Evolutionary conservation across 495 filamentous ascomycete species (phyloP).

Genomic region (Talaromyces adpressus): DNA sequence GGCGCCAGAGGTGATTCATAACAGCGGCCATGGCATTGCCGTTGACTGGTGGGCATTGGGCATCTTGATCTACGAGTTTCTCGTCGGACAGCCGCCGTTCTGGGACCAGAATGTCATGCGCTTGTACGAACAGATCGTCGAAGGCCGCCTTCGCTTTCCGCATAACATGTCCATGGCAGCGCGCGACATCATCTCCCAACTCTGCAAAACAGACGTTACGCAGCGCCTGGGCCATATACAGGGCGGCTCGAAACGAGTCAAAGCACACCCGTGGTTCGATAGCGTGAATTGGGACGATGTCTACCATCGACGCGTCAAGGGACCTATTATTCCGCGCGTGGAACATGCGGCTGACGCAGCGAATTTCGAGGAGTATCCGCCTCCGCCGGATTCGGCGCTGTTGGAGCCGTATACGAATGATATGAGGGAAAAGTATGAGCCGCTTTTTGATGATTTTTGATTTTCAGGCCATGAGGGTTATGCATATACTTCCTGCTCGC

Average conservation of each 20-base stretch:
- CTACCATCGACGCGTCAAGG: slow-evolving; percentile 59
- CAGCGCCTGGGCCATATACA: slow-evolving; percentile 83
- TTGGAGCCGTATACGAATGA: slow-evolving; percentile 61
- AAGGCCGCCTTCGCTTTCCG: slow-evolving; percentile 32
- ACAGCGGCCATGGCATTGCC: slow-evolving; percentile 87
- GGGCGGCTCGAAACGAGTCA: slow-evolving; percentile 75
- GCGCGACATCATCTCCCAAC: slow-evolving; percentile 71
- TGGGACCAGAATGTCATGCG: slow-evolving; percentile 95
- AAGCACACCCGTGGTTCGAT: slow-evolving; percentile 79
- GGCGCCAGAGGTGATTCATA: slow-evolving; percentile 92
- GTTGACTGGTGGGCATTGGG: slow-evolving; percentile 99
- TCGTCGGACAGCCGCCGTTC: slow-evolving; percentile 93
- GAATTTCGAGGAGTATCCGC: slow-evolving; percentile 86
- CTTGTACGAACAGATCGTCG: slow-evolving; percentile 71
- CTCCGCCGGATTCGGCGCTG: slow-evolving; percentile 48
- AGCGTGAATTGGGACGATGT: slow-evolving; percentile 82
- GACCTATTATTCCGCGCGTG: slow-evolving; percentile 81
- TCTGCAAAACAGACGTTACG: slow-evolving; percentile 86
- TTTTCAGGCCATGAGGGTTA: neutral
- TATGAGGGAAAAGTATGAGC: slow-evolving; percentile 66
- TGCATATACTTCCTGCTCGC: neutral
- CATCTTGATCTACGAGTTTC: slow-evolving; percentile 91
- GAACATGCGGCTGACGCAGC: slow-evolving; percentile 74
- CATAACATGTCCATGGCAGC: slow-evolving; percentile 62
- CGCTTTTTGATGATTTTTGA: slow-evolving; percentile 74